These are phyloP conservation scores for Diaporthe nobilis DNA, from an alignment of 2,329 filamentous ascomycete species.

Conservation along the genomic window DNA sequence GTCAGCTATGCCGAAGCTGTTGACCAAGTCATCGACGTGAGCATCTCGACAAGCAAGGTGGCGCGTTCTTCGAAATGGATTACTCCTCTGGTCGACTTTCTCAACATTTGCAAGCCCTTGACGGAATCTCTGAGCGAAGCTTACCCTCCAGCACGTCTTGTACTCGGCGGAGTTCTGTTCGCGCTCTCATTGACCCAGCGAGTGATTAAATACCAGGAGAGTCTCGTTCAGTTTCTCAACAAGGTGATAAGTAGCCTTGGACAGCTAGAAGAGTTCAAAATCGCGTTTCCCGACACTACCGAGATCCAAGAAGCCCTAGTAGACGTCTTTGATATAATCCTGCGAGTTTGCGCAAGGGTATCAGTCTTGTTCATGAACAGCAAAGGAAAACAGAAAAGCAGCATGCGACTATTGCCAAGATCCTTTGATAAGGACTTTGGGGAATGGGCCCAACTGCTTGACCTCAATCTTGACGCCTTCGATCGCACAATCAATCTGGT, in stretches of 20 bases:
- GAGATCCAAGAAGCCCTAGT: constrained; percentile 19
- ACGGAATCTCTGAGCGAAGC: background rate
- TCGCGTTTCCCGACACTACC: background rate
- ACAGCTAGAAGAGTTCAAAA: constrained; percentile 12
- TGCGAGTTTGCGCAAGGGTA: constrained; percentile 1
- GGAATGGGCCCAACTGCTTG: background rate
- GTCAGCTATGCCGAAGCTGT: background rate
- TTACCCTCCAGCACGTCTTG: background rate
- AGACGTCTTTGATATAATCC: constrained; percentile 16
- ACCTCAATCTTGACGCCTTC: background rate
- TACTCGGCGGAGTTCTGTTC: background rate
- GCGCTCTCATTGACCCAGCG: background rate
- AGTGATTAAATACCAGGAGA: background rate
- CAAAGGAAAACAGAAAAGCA: constrained; percentile 16
- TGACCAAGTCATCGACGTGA: background rate
- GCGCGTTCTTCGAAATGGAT: background rate
- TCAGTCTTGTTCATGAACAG: constrained; percentile 2
- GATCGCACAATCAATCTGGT: constrained; percentile 5
- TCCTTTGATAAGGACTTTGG: constrained; percentile 28
- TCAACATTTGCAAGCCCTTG: background rate
- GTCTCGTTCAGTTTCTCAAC: background rate
- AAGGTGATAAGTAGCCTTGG: background rate
- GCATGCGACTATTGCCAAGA: background rate
- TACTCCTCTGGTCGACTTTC: background rate
- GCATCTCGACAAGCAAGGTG: background rate